Base-by-base conservation (phyloP, 441 rosid genomes). In the Populus hybrid region DNA sequence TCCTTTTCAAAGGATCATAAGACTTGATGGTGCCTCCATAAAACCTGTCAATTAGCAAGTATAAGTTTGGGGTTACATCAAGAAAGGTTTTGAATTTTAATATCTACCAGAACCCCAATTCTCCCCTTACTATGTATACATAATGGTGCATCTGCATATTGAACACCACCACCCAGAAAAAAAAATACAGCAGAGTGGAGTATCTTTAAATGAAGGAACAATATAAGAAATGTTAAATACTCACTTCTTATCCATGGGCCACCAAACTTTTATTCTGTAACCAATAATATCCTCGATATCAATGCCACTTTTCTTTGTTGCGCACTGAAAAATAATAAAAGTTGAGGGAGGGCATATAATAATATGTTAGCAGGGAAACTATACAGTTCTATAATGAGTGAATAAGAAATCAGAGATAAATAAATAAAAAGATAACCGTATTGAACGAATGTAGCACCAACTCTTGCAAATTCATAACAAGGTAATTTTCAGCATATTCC, bases 221-320 rank as follows among this genome's bases (percentile, higher is more conserved):
- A 29, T 42, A 23, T 21, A 16, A 2, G 24, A 31, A 31, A 14
- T 29, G 26, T 33, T 3, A n/a, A 61, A 64, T 69, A 83, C 97
- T 93, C 87, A 97, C 99, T 83, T 74, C 88, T 93, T 97, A 86
- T 97, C 99, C 97, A 92, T 84, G 76, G 99, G 99, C 99, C 99
- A 97, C 99, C 99, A 97, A 69, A 97, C 93, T 82, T 94, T 92
- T 88, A 97, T 87, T 86, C 87, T 88, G 85, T 84, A 86, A 80
- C 99, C 99, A 76, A 91, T 92, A 83, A 94, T 82, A 81, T 93
- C 98, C 74, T 87, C 98, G 67, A 88, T 77, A 78, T 81, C 85
- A 75, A 87, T 66, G 80, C 86, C 90, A 75, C 76, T 84, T 81
- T 89, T 84, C 84, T 85, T 87, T 26, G 86, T 83, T 50, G 97